Base-by-base conservation (phyloP, 179 eudicot genomes). In the Sideroxylon spinosum region DNA sequence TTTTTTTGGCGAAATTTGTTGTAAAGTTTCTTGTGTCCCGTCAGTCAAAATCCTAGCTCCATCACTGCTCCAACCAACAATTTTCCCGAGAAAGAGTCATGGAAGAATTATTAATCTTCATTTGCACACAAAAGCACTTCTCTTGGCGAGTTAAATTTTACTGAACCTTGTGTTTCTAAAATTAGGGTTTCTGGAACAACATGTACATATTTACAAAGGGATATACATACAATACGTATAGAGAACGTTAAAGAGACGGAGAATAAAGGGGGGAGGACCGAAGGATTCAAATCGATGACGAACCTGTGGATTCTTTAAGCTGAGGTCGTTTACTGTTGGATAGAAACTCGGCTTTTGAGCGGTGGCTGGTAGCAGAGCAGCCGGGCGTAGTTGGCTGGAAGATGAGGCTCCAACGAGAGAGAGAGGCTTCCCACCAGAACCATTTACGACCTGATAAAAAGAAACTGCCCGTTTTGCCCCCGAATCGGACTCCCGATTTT, bases 241-340 rank as follows among this genome's bases (percentile, higher is more conserved):
- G 7, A 9, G 11, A 20, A 68, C 37, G 52, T 60, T 19, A 46
- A 17, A 17, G 10, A 63, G 26, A 6, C 5, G 9, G n/a, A 68
- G 26, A 44, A 17, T 17, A n/a, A 25, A 10, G 56, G 26, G 23
- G 4, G 25, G 12, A 1, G 28, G 59, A 50, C 20, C n/a, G 5
- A 2, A 9, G 0, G 20, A 26, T 77, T 56, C 17, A 68, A 65
- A 76, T 12, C 62, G 63, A 76, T 11, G 49, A 28, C 29, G 50
- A 52, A 65, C 79, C 79, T 65, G 44, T 26, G 20, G n/a, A 19
- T 76, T 76, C 50, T 26, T 28, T 11, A 11, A 59, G 69, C 68
- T 5, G 78, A 26, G 71, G 29, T 26, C 53, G 25, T 8, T 22
- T 13, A 19, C 64, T 52, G 28, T 52, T 52, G 7, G 26, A 10